These are phyloP conservation scores for Panicum hallii DNA, from an alignment of 202 grass and related monocot species.

Conservation along the genomic window DNA sequence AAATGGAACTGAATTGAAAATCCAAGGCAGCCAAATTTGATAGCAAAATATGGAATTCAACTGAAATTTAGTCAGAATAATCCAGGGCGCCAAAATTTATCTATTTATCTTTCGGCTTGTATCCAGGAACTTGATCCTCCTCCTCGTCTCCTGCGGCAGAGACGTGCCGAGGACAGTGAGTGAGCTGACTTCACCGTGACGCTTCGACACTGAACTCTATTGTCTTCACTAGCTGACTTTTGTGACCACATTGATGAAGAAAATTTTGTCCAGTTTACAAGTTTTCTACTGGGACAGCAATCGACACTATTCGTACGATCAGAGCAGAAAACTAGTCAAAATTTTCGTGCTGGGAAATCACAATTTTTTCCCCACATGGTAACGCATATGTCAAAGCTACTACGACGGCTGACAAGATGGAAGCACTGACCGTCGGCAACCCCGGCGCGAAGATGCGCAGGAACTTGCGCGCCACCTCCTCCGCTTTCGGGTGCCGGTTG, in stretches of 20 bases:
- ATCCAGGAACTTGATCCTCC: not conserved
- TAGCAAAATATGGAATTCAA: not conserved
- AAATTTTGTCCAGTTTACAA: not conserved
- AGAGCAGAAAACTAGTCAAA: not conserved
- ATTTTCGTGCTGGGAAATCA: not conserved
- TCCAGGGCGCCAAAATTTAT: not conserved
- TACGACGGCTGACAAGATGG: too few species aligned
- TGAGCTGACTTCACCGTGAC: not conserved
- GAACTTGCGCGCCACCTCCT: not conserved
- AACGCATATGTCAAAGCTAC: too few species aligned
- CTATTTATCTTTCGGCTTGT: not conserved
- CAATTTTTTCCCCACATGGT: too few species aligned
- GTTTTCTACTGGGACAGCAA: not conserved
- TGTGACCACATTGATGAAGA: not conserved
- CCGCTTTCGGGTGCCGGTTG: not conserved
- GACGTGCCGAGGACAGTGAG: not conserved
- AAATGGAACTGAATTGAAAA: not conserved
- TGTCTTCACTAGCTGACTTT: not conserved
- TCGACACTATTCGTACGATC: not conserved
- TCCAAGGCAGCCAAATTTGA: not conserved
- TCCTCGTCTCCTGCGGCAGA: not conserved
- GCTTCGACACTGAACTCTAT: not conserved
- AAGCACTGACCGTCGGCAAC: constrained; percentile 18
- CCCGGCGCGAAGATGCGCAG: constrained; percentile 6
- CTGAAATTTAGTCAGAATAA: not conserved